Conservation (phyloP, 2,329 filamentous ascomycete genomes). For the Celoporthe dispersa region DNA sequence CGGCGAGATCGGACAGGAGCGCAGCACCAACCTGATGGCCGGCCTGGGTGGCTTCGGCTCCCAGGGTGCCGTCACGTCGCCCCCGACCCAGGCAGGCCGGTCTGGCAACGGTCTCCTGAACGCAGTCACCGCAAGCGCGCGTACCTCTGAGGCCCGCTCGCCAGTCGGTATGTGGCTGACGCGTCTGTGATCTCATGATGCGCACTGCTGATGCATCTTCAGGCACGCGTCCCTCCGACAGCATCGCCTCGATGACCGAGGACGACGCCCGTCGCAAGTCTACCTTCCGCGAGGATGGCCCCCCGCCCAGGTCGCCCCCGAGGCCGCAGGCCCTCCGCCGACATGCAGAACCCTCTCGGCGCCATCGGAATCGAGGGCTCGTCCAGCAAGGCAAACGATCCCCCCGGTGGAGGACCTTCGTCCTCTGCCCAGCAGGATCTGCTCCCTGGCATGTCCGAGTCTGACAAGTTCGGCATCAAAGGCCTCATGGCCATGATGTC, state of each 20-base stretch:
- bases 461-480: conserved; percentile 69
- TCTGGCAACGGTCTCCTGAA: conserved; percentile 65
- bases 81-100: conserved; percentile 48
- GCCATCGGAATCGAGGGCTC: conserved; percentile 52
- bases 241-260: conserved; percentile 44
- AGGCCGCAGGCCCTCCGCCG: conserved; percentile 39
- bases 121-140: conserved; percentile 63
- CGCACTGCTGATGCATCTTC: conserved; percentile 34
- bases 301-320: conserved; percentile 41
- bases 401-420: conserved; percentile 13
- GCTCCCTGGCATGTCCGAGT: conserved; percentile 63
- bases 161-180: conserved; percentile 45
- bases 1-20: conserved; percentile 63
- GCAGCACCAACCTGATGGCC: conserved; percentile 55
- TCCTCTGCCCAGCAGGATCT: conserved; percentile 54
- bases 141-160: conserved; percentile 54
- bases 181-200: background rate
- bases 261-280: conserved; percentile 53
- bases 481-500: conserved; percentile 67
- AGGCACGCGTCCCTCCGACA: conserved; percentile 50
- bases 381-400: conserved; percentile 47
- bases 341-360: conserved; percentile 48
- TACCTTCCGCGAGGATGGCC: conserved; percentile 50
- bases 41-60: conserved; percentile 57
- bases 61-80: conserved; percentile 46